These are phyloP conservation scores for Leccinum barrowsii DNA, from an alignment of 768 basidiomycete genomes.

Conservation along the genomic window DNA sequence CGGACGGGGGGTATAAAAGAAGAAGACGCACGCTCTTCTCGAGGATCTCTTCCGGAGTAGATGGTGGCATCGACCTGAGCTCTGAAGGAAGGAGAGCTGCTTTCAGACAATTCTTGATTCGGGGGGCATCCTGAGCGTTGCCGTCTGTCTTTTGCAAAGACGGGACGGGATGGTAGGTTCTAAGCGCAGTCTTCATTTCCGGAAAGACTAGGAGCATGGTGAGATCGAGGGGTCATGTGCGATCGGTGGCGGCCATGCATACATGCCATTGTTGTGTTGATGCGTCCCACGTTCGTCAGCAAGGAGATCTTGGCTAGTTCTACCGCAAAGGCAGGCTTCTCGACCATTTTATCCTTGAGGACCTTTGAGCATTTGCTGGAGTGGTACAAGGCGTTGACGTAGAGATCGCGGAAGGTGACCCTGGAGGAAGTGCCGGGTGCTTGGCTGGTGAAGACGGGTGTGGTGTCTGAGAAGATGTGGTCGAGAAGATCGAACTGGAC, in stretches of 20 bases:
- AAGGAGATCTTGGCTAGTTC: constrained; percentile 83
- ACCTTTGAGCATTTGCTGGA: constrained; percentile 85
- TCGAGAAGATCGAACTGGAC: constrained; percentile 84
- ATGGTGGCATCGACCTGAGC: constrained; percentile 58
- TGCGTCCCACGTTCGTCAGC: constrained; percentile 84
- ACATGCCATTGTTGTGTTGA: constrained; percentile 92
- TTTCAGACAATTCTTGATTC: constrained; percentile 89
- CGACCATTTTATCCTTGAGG: constrained; percentile 83
- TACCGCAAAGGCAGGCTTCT: constrained; percentile 71
- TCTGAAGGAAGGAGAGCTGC: constrained; percentile 74
- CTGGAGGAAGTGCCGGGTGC: constrained; percentile 44
- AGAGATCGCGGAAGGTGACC: constrained; percentile 79
- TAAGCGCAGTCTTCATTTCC: constrained; percentile 87
- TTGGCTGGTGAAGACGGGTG: constrained; percentile 69
- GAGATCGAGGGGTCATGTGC: constrained; percentile 11
- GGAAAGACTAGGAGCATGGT: constrained; percentile 64
- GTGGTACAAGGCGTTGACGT: constrained; percentile 75
- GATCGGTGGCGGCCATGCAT: constrained; percentile 31
- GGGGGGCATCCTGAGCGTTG: constrained; percentile 86
- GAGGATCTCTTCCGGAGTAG: constrained; percentile 72
- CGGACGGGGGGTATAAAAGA: neutral
- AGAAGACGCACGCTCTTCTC: constrained; percentile 52
- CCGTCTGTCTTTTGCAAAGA: constrained; percentile 84
- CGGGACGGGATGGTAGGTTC: constrained; percentile 88
- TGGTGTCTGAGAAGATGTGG: constrained; percentile 70